These are phyloP conservation scores for Sphagnum fallax DNA, from an alignment of 228 moss, liverwort and hornwort genomes.

Conservation along the genomic window DNA sequence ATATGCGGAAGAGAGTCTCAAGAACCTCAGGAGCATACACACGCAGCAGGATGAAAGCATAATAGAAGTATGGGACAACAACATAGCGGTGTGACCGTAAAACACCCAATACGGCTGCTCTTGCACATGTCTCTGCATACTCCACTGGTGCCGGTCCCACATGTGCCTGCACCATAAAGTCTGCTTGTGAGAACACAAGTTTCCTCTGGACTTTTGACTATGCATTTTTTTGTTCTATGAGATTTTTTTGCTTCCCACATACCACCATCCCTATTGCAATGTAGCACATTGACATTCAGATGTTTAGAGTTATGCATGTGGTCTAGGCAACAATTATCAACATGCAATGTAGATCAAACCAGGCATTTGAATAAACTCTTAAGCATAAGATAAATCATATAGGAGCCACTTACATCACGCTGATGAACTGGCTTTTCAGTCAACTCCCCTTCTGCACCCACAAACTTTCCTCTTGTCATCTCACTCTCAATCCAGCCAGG, in stretches of 20 bases:
- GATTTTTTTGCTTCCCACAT: too few species aligned
- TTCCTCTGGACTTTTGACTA: neutral
- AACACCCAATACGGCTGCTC: conserved; percentile 22
- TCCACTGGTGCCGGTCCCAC: conserved; percentile 23
- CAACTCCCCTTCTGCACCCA: conserved; percentile 7
- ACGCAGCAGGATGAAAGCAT: conserved; percentile 27
- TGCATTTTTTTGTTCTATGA: too few species aligned
- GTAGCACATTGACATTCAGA: too few species aligned
- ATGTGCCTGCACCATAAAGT: conserved; percentile 17
- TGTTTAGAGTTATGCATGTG: too few species aligned
- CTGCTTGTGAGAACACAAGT: neutral
- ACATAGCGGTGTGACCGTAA: conserved; percentile 21
- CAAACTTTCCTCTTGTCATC: conserved; percentile 26
- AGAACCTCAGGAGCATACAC: conserved; percentile 33
- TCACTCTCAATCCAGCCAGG: conserved; percentile 47
- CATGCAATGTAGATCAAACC: too few species aligned
- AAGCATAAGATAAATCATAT: too few species aligned
- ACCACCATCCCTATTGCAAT: too few species aligned
- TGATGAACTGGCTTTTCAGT: conserved; percentile 1
- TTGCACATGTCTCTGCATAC: conserved; percentile 13
- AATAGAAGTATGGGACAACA: conserved; percentile 24
- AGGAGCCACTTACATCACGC: conserved; percentile 17
- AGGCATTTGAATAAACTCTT: too few species aligned
- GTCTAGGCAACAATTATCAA: too few species aligned
- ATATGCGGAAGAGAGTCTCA: conserved; percentile 12